Percentiles rank a stretch among this genome's conserved stretches.
Evolutionary conservation across 768 basidiomycete species (phyloP).

Genomic region (Rhodosporidiobolus odoratus): DNA sequence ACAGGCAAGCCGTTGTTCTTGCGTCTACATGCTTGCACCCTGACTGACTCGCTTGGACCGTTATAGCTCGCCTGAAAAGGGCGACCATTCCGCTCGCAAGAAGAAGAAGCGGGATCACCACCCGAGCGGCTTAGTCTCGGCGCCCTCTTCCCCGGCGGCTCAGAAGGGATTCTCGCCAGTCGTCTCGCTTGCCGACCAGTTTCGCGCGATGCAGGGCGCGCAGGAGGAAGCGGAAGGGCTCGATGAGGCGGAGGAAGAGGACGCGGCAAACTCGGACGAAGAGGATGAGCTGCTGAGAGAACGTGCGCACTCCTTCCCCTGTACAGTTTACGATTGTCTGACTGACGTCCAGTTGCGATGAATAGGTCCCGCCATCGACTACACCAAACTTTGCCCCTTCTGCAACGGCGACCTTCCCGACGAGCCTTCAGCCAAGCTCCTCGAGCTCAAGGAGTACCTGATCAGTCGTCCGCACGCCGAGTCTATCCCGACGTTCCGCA

Average conservation of each 20-base stretch:
- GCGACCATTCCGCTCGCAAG: no score
- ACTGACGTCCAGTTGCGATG: not conserved
- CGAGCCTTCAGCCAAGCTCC: slow-evolving; percentile 18
- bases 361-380: no score
- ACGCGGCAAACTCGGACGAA: not conserved
- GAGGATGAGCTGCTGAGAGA: not conserved
- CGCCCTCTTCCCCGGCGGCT: no score
- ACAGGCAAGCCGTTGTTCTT: no score
- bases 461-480: slow-evolving; percentile 15
- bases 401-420: slow-evolving; percentile 33
- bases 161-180: not conserved
- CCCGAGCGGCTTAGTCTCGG: no score
- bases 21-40: no score
- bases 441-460: slow-evolving; percentile 23
- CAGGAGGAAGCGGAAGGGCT: not conserved
- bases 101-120: no score
- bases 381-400: slow-evolving; percentile 38
- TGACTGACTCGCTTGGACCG: no score
- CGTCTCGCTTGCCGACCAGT: not conserved
- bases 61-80: no score
- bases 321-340: not conserved
- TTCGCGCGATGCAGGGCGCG: not conserved
- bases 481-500: not conserved
- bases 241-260: not conserved
- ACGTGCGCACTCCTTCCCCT: not conserved